A percentile compares a stretch with the other conserved stretches of the same genome.
Evolutionary conservation across 768 basidiomycete species (phyloP).

Genomic region (Lactarius vividus): DNA sequence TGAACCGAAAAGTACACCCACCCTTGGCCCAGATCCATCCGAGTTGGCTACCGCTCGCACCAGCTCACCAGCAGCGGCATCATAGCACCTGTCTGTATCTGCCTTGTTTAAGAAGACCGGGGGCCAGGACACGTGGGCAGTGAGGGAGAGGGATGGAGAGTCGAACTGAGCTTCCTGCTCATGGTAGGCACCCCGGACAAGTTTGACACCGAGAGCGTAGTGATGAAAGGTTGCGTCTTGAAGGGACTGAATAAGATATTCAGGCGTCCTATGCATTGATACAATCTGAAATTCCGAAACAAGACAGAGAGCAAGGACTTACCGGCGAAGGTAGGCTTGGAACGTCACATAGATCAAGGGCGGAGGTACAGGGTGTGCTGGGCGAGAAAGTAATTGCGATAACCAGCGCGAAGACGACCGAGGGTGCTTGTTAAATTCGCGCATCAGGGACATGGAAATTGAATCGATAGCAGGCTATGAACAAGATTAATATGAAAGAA

Average conservation of each 20-base stretch:
- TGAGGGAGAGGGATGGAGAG: conserved; percentile 46
- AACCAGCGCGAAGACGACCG: conserved; percentile 23
- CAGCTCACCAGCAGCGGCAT: conserved; percentile 58
- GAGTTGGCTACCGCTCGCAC: conserved; percentile 48
- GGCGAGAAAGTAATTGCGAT: background rate
- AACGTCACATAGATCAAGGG: conserved; percentile 83
- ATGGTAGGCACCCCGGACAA: conserved; percentile 93
- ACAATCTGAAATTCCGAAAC: conserved; percentile 4
- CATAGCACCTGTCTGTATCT: conserved; percentile 74
- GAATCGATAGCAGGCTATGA: conserved; percentile 81
- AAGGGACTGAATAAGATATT: conserved; percentile 64
- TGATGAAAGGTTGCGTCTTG: conserved; percentile 59
- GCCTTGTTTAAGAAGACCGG: conserved; percentile 69
- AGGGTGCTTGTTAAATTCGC: conserved; percentile 61
- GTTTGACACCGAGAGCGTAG: conserved; percentile 84
- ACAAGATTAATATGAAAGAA: background rate
- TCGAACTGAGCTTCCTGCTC: conserved; percentile 55
- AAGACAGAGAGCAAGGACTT: conserved; percentile 13
- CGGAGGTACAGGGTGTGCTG: background rate
- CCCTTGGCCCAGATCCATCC: conserved; percentile 43
- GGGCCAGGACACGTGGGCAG: conserved; percentile 46
- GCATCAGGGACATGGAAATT: conserved; percentile 68
- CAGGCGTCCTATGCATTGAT: conserved; percentile 51
- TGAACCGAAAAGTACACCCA: conserved; percentile 82
- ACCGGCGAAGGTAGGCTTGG: conserved; percentile 86